phyloP scores from a whole-genome alignment of 2,329 filamentous ascomycete species.

The Daldinia sp. region DNA sequence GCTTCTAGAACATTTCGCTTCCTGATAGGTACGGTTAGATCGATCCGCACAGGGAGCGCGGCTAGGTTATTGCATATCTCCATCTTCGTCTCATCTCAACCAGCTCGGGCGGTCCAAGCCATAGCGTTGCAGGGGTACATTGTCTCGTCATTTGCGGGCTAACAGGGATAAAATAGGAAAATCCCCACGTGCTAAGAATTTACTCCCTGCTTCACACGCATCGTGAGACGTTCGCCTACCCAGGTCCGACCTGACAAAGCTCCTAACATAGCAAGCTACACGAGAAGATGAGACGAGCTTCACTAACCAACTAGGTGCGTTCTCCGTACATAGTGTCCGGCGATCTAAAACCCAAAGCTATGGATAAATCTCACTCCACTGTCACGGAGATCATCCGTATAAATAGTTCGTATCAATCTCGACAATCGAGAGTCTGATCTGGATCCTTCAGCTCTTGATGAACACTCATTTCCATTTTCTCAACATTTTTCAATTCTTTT shows the following conservation, averaged over 20 bases:
- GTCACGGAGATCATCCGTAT: not conserved
- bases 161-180: not conserved
- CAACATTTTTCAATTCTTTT: not conserved
- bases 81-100: not conserved
- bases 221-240: constrained; percentile 7
- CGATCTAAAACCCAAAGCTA: not conserved
- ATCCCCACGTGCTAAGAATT: constrained; percentile 5
- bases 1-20: not conserved
- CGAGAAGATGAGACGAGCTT: not conserved
- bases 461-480: not conserved
- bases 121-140: not conserved
- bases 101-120: not conserved
- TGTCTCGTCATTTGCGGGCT: not conserved
- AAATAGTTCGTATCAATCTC: not conserved
- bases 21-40: not conserved
- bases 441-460: not conserved
- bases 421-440: not conserved
- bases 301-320: not conserved
- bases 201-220: constrained; percentile 4
- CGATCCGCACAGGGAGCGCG: not conserved
- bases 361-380: not conserved
- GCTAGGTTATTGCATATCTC: not conserved
- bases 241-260: not conserved
- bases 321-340: not conserved
- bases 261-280: constrained; percentile 2